phyloP scores from a whole-genome alignment of 768 basidiomycete species.

The Crassisporium funariophilum region DNA sequence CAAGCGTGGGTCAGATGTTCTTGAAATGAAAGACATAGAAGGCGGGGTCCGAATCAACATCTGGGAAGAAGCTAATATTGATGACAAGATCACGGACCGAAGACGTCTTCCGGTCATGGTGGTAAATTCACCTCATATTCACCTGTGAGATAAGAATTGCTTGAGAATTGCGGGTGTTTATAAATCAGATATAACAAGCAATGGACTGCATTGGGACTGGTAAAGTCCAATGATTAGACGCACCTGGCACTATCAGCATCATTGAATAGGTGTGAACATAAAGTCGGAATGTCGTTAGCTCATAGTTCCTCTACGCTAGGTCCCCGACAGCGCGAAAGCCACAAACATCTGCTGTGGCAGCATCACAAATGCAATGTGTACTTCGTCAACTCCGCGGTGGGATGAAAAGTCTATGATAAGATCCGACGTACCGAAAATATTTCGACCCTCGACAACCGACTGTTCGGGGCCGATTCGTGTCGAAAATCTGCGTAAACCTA shows the following conservation, averaged over 20 bases:
- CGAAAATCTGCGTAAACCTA: slow-evolving; percentile 68
- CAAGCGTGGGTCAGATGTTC: slow-evolving; percentile 11
- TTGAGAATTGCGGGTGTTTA: too few relatives aligned
- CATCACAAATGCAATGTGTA: background rate
- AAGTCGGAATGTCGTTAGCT: slow-evolving; percentile 7
- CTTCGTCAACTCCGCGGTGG: slow-evolving; percentile 6
- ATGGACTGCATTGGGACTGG: too few relatives aligned
- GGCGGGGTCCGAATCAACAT: slow-evolving; percentile 3
- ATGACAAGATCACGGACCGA: slow-evolving; percentile 48
- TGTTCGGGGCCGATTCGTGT: slow-evolving; percentile 75
- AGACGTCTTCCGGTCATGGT: slow-evolving; percentile 82
- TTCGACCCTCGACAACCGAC: slow-evolving; percentile 76
- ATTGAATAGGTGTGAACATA: slow-evolving; percentile 36
- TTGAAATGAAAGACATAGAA: slow-evolving; percentile 6
- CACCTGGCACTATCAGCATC: slow-evolving; percentile 71
- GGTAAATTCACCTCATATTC: too few relatives aligned
- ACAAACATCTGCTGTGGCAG: too few relatives aligned
- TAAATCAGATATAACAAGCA: too few relatives aligned
- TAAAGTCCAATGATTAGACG: too few relatives aligned
- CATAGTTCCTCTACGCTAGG: too few relatives aligned
- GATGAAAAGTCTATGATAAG: background rate
- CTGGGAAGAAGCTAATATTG: slow-evolving; percentile 14
- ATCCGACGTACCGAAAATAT: slow-evolving; percentile 53
- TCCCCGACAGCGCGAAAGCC: too few relatives aligned
- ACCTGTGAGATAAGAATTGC: slow-evolving; percentile 38